phyloP scores from a whole-genome alignment of 1,284 basidiomycete species.

The Bondarzewia mesenterica region DNA sequence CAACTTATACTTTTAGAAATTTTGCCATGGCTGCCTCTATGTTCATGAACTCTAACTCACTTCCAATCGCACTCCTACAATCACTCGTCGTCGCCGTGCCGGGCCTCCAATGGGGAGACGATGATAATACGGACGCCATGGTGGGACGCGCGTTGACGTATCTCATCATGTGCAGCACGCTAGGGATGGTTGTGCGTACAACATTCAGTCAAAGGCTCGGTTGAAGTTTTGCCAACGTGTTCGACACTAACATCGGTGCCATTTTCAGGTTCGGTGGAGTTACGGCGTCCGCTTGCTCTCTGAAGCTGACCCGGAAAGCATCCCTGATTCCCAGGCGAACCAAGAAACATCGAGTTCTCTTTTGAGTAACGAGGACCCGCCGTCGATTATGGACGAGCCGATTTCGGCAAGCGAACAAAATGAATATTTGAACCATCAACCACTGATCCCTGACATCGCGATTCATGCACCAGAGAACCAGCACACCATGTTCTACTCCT shows the following conservation, averaged over 20 bases:
- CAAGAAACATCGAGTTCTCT: slow-evolving; percentile 16
- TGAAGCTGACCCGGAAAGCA: slow-evolving; percentile 47
- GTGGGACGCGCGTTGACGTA: slow-evolving; percentile 89
- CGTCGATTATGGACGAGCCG: neutral
- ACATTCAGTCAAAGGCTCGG: neutral
- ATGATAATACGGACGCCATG: slow-evolving; percentile 83
- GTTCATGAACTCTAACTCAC: slow-evolving; percentile 91
- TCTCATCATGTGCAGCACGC: slow-evolving; percentile 85
- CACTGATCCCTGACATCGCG: slow-evolving; percentile 7
- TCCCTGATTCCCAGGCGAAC: slow-evolving; percentile 14
- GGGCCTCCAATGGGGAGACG: slow-evolving; percentile 74
- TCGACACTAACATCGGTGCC: neutral
- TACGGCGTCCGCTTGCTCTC: slow-evolving; percentile 78
- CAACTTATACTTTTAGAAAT: slow-evolving; percentile 35
- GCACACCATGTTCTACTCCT: slow-evolving; percentile 46
- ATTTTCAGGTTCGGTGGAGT: slow-evolving; percentile 74
- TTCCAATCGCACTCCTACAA: slow-evolving; percentile 90
- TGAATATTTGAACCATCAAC: neutral
- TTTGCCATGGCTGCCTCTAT: slow-evolving; percentile 82
- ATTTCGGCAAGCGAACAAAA: neutral
- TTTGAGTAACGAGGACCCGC: slow-evolving; percentile 12
- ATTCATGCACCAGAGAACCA: slow-evolving; percentile 10
- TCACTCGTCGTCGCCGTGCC: slow-evolving; percentile 82
- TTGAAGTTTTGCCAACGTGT: too few relatives aligned
- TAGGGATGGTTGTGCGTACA: slow-evolving; percentile 80